These are phyloP conservation scores for Penicillium chermesinum DNA, from an alignment of 495 filamentous ascomycete genomes.

Conservation along the genomic window DNA sequence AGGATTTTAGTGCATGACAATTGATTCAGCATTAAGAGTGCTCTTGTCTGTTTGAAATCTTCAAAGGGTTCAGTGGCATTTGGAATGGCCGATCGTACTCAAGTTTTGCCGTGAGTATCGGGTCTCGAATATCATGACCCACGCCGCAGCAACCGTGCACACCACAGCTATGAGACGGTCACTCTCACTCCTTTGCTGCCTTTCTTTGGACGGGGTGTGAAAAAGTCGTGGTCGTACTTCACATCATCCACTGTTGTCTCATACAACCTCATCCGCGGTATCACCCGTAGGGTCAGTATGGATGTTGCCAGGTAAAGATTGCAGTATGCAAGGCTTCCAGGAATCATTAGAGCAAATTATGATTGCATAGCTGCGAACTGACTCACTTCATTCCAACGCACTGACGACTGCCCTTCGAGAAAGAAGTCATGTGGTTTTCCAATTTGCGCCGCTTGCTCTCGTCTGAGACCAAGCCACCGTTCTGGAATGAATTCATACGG, in stretches of 20 bases:
- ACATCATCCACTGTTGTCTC: not conserved
- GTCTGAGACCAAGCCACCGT: not conserved
- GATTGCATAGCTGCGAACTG: too few species aligned
- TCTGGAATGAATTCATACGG: not conserved
- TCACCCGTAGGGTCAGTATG: not conserved
- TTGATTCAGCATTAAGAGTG: too few species aligned
- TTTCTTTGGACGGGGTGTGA: not conserved
- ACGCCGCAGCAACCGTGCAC: too few species aligned
- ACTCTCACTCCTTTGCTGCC: not conserved
- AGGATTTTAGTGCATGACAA: too few species aligned
- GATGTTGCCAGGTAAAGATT: not conserved
- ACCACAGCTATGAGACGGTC: not conserved
- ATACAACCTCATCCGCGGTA: not conserved
- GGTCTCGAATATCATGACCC: too few species aligned
- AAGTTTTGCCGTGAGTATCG: too few species aligned
- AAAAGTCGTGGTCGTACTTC: not conserved
- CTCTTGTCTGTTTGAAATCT: too few species aligned
- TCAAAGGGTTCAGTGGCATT: too few species aligned
- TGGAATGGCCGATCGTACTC: too few species aligned
- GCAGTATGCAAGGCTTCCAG: not conserved
- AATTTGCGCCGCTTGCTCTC: slow-evolving; percentile 16
- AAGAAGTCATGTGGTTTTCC: slow-evolving; percentile 24
- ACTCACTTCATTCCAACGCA: slow-evolving; percentile 31
- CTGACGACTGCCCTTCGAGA: slow-evolving; percentile 20
- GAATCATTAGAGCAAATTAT: not conserved